Conservation (phyloP, 1,284 basidiomycete species). For the Tylopilus sp. region DNA sequence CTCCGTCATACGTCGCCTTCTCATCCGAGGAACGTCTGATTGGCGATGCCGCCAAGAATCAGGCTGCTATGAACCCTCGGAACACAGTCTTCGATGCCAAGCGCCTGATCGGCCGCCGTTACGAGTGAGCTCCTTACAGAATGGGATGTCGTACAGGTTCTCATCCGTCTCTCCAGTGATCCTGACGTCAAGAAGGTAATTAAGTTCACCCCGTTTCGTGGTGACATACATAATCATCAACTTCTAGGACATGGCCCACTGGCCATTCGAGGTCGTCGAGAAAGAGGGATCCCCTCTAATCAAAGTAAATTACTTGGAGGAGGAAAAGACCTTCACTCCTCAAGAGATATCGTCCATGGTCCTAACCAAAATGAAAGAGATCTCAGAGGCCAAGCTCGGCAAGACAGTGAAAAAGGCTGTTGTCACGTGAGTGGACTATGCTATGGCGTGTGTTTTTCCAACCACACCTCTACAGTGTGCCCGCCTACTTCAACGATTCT, state of each 20-base stretch:
- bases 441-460: not conserved
- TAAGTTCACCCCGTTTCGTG: not conserved
- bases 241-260: constrained; percentile 77
- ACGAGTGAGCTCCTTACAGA: constrained; percentile 57
- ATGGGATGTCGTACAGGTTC: constrained; percentile 2
- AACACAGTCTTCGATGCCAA: constrained; percentile 97
- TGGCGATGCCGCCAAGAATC: constrained; percentile 98
- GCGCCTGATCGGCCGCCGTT: constrained; percentile 95
- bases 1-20: constrained; percentile 98
- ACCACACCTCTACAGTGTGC: constrained; percentile 51
- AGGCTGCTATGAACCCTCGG: constrained; percentile 91
- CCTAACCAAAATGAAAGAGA: constrained; percentile 98
- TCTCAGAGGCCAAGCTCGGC: constrained; percentile 96
- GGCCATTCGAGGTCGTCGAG: constrained; percentile 92
- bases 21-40: constrained; percentile 96
- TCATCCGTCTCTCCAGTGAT: constrained; percentile 47
- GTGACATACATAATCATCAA: constrained; percentile 6
- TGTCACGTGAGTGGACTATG: constrained; percentile 61
- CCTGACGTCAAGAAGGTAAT: constrained; percentile 81
- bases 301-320: constrained; percentile 89
- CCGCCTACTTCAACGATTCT: constrained; percentile 97
- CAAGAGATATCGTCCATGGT: constrained; percentile 99
- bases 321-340: constrained; percentile 93
- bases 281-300: constrained; percentile 95
- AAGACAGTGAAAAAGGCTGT: constrained; percentile 94